These are phyloP conservation scores for Geotrichum carabidarum DNA, from an alignment of 1,139 yeast genomes.

Conservation along the genomic window DNA sequence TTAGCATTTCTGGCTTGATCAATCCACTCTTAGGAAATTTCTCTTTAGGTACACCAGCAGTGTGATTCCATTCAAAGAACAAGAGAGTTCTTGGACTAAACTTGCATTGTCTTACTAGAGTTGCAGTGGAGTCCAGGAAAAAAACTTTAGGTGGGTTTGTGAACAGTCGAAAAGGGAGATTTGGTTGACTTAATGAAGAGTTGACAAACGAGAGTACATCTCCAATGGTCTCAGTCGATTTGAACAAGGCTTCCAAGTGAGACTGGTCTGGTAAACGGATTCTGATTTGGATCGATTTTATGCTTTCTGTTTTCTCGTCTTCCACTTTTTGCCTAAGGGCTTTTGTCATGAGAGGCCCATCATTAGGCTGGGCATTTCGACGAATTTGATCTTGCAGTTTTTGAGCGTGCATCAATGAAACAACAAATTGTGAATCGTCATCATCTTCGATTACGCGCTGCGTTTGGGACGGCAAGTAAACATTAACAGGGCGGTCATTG, in stretches of 20 bases:
- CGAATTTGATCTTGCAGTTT: slow-evolving; percentile 23
- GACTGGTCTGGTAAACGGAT: slow-evolving; percentile 37
- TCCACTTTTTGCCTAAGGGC: slow-evolving; percentile 30
- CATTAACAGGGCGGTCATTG: slow-evolving; percentile 22
- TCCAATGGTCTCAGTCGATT: slow-evolving; percentile 29
- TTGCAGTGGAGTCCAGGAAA: slow-evolving; percentile 22
- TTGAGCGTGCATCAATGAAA: slow-evolving; percentile 17
- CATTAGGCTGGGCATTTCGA: slow-evolving; percentile 25
- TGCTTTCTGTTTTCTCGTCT: slow-evolving; percentile 24
- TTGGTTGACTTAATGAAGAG: slow-evolving; percentile 26
- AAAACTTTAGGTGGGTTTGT: slow-evolving; percentile 31
- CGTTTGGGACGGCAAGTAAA: slow-evolving; percentile 24
- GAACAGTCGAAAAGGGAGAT: slow-evolving; percentile 30
- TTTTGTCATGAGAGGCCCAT: slow-evolving; percentile 34
- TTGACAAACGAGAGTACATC: slow-evolving; percentile 31
- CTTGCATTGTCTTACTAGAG: slow-evolving; percentile 27
- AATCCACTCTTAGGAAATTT: slow-evolving; percentile 18
- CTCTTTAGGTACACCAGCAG: slow-evolving; percentile 10
- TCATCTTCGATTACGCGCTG: slow-evolving; percentile 24
- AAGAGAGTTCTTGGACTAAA: slow-evolving; percentile 33
- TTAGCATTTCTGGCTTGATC: slow-evolving; percentile 22
- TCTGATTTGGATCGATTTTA: slow-evolving; percentile 24
- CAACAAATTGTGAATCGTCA: slow-evolving; percentile 20
- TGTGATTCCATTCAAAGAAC: slow-evolving; percentile 31
- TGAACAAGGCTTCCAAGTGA: slow-evolving; percentile 33